These are phyloP conservation scores for Malus hybrid DNA, from an alignment of 331 rosid species.

Conservation along the genomic window DNA sequence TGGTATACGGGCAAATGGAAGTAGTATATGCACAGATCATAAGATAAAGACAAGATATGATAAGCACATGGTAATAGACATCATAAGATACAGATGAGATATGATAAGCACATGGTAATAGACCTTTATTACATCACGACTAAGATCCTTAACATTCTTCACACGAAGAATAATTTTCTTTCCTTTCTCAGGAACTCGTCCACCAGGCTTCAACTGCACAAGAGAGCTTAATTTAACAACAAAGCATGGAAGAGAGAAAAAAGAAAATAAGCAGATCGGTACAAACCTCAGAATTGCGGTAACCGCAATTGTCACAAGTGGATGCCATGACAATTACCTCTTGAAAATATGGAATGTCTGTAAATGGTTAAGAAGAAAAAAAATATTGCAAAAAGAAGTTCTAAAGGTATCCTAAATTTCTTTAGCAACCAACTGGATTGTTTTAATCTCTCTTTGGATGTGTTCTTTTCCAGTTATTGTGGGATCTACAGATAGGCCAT, in stretches of 20 bases:
- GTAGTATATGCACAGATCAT: background rate
- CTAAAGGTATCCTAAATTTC: background rate
- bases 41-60: background rate
- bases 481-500: background rate
- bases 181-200: conserved; percentile 81
- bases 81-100: background rate
- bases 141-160: conserved; percentile 57
- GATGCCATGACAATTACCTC: conserved; percentile 97
- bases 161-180: conserved; percentile 59
- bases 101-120: conserved; percentile 4
- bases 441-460: background rate
- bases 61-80: background rate
- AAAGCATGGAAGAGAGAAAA: background rate
- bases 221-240: conserved; percentile 12
- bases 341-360: conserved; percentile 94
- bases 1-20: background rate
- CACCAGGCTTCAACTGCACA: conserved; percentile 91
- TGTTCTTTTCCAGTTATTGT: background rate
- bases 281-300: conserved; percentile 95
- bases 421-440: background rate
- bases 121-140: conserved; percentile 97
- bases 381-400: background rate
- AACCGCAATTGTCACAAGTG: conserved; percentile 87
- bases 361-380: conserved; percentile 37
- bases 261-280: conserved; percentile 12